Evolutionary conservation across 495 filamentous ascomycete genomes (phyloP).

Genomic region (Penicillium pancosmium): DNA sequence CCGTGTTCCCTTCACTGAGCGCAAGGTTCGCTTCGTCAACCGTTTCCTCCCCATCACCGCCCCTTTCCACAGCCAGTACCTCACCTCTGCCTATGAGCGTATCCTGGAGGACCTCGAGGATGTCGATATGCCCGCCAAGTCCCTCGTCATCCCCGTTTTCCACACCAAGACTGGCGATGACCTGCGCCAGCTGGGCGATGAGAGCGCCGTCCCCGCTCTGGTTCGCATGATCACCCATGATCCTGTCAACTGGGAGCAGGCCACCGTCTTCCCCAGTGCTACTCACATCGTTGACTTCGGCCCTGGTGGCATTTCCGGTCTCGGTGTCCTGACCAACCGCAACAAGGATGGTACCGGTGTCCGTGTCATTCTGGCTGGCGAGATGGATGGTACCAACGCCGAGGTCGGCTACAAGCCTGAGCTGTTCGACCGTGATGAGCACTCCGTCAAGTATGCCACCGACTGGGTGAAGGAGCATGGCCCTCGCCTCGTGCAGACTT

Average conservation of each 20-base stretch:
- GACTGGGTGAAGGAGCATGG: constrained; percentile 98
- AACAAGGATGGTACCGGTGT: constrained; percentile 99
- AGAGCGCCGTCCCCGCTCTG: constrained; percentile 75
- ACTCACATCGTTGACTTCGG: constrained; percentile 97
- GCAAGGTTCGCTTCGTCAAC: constrained; percentile 95
- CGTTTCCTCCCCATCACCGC: constrained; percentile 97
- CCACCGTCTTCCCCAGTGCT: constrained; percentile 82
- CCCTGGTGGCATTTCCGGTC: constrained; percentile 91
- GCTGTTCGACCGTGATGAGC: constrained; percentile 91
- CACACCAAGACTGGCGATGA: constrained; percentile 86
- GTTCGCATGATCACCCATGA: constrained; percentile 93
- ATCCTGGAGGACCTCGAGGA: constrained; percentile 87
- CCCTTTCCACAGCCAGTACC: constrained; percentile 95
- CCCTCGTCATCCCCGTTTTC: constrained; percentile 79
- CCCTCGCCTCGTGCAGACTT: constrained; percentile 83
- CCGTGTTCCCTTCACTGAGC: constrained; percentile 88
- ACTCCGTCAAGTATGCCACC: constrained; percentile 92
- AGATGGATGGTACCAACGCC: constrained; percentile 82
- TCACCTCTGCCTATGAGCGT: constrained; percentile 74
- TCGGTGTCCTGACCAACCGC: constrained; percentile 94
- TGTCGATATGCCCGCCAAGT: constrained; percentile 66
- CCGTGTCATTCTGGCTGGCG: constrained; percentile 88
- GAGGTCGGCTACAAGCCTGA: constrained; percentile 98
- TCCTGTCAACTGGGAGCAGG: constrained; percentile 91
- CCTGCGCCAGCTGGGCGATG: constrained; percentile 63